Base-by-base conservation (phyloP, 2,329 filamentous ascomycete genomes). In the Penicillium sp. region DNA sequence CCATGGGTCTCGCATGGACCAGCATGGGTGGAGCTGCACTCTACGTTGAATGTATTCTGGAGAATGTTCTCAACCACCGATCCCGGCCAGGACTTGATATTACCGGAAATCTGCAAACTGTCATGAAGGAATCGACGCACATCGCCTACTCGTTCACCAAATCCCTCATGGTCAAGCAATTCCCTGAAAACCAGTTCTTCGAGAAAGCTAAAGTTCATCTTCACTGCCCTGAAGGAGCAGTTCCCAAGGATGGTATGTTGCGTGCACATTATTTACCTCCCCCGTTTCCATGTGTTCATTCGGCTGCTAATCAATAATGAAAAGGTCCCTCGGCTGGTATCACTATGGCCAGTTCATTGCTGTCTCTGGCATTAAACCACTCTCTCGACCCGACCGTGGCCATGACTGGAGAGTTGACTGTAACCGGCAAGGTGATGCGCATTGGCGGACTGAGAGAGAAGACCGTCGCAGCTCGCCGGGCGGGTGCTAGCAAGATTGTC, bases 1-100 rank as follows among this genome's bases (percentile, higher is more conserved):
- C 92, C 18, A 97, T 99, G 94, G 94, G 94, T 59, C 83, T 99
- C 46, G 94, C 94, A 7, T 99, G 94, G 94, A 99, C 95, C 7
- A 90, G 91, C 68, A 91, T 99, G 84, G 94, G 94, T 55, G 94
- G 94, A 53, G 91, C 94, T 4, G 94, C 94, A 45, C 86, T 99
- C 70, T 99, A 99, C 73, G 90, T 99, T 51, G 94, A 99, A 75
- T 95, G 92, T 1, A 97, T 99, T 56, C 78, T 99, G 45, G 92
- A 99, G 70, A 89, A 86, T 54, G 85, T 89, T 0, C 82, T 97
- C 41, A 85, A 85, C 9, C 81, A 86, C 23, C 82, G 82, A 51
- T 93, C 90, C 21, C 83, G 88, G 15, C 88, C 93, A 6, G 84
- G 88, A 15, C 80, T 99, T 36, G 90, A 96, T 67, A 91, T 92